Conservation (phyloP, 2,329 filamentous ascomycete species). For the Dactylonectria macrodidyma region DNA sequence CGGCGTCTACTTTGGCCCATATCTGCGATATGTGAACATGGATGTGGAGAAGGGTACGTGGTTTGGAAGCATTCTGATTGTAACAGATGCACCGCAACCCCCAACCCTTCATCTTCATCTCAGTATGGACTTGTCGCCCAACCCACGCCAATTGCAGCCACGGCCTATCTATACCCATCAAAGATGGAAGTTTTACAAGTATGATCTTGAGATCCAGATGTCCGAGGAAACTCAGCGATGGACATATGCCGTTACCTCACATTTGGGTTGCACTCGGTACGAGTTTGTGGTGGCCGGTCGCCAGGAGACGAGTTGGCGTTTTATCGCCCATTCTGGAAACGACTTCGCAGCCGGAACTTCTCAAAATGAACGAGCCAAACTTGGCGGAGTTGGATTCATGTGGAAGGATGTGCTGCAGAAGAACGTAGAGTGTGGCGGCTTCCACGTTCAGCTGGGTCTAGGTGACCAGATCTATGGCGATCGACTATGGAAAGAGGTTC, state of each 20-base stretch:
- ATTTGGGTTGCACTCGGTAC: constrained; percentile 97
- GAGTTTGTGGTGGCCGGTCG: constrained; percentile 96
- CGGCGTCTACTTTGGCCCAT: constrained; percentile 97
- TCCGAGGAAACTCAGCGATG: constrained; percentile 88
- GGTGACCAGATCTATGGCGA: constrained; percentile 98
- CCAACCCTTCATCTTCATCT: constrained; percentile 97
- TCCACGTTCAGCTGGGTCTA: constrained; percentile 92
- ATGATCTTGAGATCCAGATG: constrained; percentile 93
- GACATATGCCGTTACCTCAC: constrained; percentile 98
- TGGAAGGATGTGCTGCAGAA: constrained; percentile 99
- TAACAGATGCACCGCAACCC: constrained; percentile 91
- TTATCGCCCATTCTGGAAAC: constrained; percentile 95
- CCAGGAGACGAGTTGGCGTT: constrained; percentile 93
- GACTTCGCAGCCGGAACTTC: constrained; percentile 93
- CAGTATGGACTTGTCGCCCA: constrained; percentile 91
- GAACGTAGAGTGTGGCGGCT: constrained; percentile 95
- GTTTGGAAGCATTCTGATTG: constrained; percentile 93
- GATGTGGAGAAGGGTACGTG: constrained; percentile 91
- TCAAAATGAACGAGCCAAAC: constrained; percentile 85
- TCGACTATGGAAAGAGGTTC: constrained; percentile 95
- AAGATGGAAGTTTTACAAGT: constrained; percentile 95
- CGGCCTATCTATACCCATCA: constrained; percentile 91
- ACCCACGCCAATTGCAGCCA: constrained; percentile 87
- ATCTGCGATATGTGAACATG: constrained; percentile 97
- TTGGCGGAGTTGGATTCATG: constrained; percentile 95